Base-by-base conservation (phyloP, 1,139 yeast genomes). In the Diutina pseudorugosa region DNA sequence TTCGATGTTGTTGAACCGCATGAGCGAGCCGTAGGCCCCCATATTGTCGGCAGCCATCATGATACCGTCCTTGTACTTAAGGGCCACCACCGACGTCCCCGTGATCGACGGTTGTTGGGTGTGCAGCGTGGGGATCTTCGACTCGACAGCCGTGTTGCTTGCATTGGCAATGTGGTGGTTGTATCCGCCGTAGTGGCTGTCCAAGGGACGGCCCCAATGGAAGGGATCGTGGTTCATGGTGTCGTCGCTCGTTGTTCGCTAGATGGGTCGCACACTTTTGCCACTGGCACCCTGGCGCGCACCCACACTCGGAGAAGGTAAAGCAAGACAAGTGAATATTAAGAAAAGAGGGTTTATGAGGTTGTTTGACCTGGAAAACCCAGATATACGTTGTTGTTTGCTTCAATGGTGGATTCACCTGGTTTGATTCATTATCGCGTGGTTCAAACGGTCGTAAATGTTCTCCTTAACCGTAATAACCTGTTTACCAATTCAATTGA, bases 61-160 rank as follows among this genome's bases (percentile, higher is more conserved):
- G 53, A 93, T 83, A 41, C 99, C 99, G 60, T 86, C 87, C 59
- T 87, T 76, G 71, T 83, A 94, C 69, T 91, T 93, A 70, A 91
- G 77, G 7, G 95, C 95, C 60, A 94, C 77, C 23, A 93, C 98
- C 41, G 96, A 88, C 0, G 98, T 89, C 65, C 98, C 98, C 9
- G 99, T 93, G 54, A 94, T 89, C 60, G 88, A 85, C 49, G 99
- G 99, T 63, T 83, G 88, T 67, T 89, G 96, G 4, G 98, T 91
- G 67, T 87, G 85, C 82, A 82, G 80, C 56, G 74, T 79, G 43
- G 97, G 97, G 64, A 82, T 76, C 36, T 57, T 58, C 30, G 57
- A 56, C 25, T 59, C 58, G 12, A 55, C 55, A 23, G n/a, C 21
- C 14, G 41, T 19, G 7, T 55, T 57, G 48, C 59, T 59, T 79